A percentile compares a stretch with the other conserved stretches of the same genome.
Conservation (phyloP, 495 filamentous ascomycete species). For the Xylona heveae region DNA sequence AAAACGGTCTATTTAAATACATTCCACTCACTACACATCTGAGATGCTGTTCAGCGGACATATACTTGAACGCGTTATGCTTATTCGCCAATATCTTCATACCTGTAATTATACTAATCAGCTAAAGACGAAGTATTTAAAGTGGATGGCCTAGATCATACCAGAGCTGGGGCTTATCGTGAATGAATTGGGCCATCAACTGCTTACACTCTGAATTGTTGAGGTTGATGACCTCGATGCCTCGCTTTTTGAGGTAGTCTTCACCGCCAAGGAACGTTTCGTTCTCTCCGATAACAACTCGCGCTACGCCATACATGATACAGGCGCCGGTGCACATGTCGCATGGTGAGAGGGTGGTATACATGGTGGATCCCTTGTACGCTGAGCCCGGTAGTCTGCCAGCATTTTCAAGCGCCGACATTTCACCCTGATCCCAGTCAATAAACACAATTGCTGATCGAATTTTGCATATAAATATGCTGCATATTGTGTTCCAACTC, state of each 20-base stretch:
- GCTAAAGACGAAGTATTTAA: no score
- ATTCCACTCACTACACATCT: no score
- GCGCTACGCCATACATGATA: conserved; percentile 55
- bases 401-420: conserved; percentile 56
- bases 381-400: conserved; percentile 50
- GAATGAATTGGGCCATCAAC: conserved; percentile 59
- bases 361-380: conserved; percentile 63
- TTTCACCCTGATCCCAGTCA: conserved; percentile 45
- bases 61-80: no score
- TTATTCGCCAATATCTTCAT: no score
- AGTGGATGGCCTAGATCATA: no score
- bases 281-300: conserved; percentile 75
- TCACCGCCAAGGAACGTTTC: conserved; percentile 61
- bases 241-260: conserved; percentile 43
- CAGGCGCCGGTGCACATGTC: conserved; percentile 80
- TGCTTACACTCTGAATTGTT: conserved; percentile 45
- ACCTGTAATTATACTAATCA: no score
- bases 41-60: no score
- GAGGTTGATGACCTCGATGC: conserved; percentile 56
- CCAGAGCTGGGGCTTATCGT: conserved; percentile 58
- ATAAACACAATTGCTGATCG: not conserved
- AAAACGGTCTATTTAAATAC: no score
- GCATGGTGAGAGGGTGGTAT: conserved; percentile 71
- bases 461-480: conserved; percentile 1
- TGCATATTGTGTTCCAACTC: conserved; percentile 12